Conservation (phyloP, 2,329 filamentous ascomycete species). For the Stachybotrys chlorohalonatus region DNA sequence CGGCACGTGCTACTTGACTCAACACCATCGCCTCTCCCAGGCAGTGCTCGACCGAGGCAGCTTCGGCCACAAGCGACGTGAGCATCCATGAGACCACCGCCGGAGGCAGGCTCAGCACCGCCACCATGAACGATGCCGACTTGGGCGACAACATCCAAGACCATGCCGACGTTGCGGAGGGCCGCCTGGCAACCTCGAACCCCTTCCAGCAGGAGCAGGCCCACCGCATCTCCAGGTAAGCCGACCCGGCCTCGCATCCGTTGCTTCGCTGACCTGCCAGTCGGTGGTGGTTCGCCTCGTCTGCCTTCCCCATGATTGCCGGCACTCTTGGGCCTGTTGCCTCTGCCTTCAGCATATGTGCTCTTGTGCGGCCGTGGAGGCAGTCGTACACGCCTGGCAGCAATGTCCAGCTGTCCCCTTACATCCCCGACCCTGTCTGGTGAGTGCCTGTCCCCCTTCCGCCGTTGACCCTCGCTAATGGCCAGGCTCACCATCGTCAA, state of each 20-base stretch:
- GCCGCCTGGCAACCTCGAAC: slow-evolving; percentile 12
- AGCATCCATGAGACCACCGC: no score
- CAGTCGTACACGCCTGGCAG: slow-evolving; percentile 41
- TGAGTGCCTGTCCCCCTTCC: slow-evolving; percentile 19
- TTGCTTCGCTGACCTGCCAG: slow-evolving; percentile 20
- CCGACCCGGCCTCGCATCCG: not conserved
- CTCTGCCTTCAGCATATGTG: slow-evolving; percentile 79
- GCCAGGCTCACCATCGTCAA: slow-evolving; percentile 64
- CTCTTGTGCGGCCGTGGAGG: slow-evolving; percentile 74
- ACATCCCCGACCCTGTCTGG: slow-evolving; percentile 63
- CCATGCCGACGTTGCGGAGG: slow-evolving; percentile 18
- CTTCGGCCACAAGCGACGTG: no score
- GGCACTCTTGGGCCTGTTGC: slow-evolving; percentile 80
- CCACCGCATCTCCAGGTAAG: slow-evolving; percentile 36
- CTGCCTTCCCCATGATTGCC: slow-evolving; percentile 67
- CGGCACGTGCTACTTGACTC: no score
- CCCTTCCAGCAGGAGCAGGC: slow-evolving; percentile 27
- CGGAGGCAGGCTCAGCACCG: no score
- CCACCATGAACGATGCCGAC: slow-evolving; percentile 32
- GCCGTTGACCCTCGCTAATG: not conserved
- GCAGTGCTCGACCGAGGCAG: no score
- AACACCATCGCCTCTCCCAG: no score
- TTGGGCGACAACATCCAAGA: slow-evolving; percentile 26
- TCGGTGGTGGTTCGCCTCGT: slow-evolving; percentile 56
- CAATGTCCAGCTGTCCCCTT: slow-evolving; percentile 37